Conservation (phyloP, 2,329 filamentous ascomycete species). For the Hymenoscyphus salicellus region DNA sequence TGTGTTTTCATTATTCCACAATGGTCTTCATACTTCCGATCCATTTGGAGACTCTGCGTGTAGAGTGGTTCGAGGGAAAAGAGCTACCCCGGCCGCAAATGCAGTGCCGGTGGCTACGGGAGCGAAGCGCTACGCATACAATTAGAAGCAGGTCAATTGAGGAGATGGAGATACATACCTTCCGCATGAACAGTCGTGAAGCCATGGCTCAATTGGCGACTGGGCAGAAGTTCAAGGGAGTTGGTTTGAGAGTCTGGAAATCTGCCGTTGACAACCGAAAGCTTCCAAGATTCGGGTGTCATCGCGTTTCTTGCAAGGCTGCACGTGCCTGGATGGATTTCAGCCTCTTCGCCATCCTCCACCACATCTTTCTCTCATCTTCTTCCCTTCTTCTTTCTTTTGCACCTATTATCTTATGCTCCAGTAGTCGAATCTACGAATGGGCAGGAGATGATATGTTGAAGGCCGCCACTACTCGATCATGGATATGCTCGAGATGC, state of each 20-base stretch:
- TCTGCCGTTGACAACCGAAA: conserved; percentile 14
- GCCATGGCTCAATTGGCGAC: conserved; percentile 45
- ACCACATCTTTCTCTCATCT: not conserved
- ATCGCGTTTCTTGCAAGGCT: conserved; percentile 24
- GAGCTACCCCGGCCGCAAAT: conserved; percentile 43
- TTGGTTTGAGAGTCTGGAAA: conserved; percentile 2
- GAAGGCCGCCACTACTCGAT: conserved; percentile 29
- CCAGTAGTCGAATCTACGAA: not conserved
- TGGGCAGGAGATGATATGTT: conserved; percentile 36
- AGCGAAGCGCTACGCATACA: conserved; percentile 44
- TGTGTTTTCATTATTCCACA: not conserved
- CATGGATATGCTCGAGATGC: conserved; percentile 52
- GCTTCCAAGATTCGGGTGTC: conserved; percentile 17
- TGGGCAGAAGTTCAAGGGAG: conserved; percentile 26
- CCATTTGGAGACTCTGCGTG: conserved; percentile 46
- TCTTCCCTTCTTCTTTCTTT: not conserved
- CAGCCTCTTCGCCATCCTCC: not conserved
- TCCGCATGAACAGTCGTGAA: conserved; percentile 50
- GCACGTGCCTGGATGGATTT: not conserved
- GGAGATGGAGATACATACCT: conserved; percentile 39
- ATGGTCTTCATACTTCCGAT: conserved; percentile 21
- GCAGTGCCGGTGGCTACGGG: conserved; percentile 41
- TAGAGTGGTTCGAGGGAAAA: conserved; percentile 45
- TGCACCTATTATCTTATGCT: not conserved
- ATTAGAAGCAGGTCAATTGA: conserved; percentile 21